Percentiles rank a stretch among this genome's conserved stretches.
phyloP scores from a whole-genome alignment of 345 rosid genomes.

The Salix koriyanagi region DNA sequence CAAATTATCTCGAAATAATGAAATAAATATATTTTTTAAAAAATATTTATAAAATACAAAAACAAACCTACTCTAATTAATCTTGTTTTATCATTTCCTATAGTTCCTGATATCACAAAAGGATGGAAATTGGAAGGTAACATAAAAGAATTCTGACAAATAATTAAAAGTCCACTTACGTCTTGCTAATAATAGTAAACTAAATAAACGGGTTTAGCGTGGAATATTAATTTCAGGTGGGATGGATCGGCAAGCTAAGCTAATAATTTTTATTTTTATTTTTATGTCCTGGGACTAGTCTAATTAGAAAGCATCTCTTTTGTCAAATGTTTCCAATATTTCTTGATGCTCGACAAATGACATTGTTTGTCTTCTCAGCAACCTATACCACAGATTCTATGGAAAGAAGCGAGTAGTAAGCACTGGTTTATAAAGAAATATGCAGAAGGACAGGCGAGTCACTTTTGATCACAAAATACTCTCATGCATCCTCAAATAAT shows the following conservation, averaged over 20 bases:
- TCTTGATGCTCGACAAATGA: not conserved
- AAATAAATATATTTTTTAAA: too few species aligned
- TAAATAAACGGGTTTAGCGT: not conserved
- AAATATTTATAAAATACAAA: too few species aligned
- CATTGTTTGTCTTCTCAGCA: not conserved
- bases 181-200: not conserved
- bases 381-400: not conserved
- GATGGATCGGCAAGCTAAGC: not conserved
- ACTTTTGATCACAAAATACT: not conserved
- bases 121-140: not conserved
- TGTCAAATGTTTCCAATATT: not conserved
- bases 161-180: not conserved
- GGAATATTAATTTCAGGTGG: too few species aligned
- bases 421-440: not conserved
- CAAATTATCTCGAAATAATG: too few species aligned
- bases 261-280: not conserved
- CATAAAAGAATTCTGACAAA: not conserved
- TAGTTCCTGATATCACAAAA: not conserved
- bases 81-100: too few species aligned
- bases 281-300: not conserved
- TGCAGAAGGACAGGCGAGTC: not conserved
- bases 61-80: too few species aligned
- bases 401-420: not conserved
- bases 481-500: not conserved
- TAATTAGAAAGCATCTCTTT: not conserved